These are phyloP conservation scores for Cryptococcus deneoformans DNA, from an alignment of 1,284 basidiomycete species.

Conservation along the genomic window DNA sequence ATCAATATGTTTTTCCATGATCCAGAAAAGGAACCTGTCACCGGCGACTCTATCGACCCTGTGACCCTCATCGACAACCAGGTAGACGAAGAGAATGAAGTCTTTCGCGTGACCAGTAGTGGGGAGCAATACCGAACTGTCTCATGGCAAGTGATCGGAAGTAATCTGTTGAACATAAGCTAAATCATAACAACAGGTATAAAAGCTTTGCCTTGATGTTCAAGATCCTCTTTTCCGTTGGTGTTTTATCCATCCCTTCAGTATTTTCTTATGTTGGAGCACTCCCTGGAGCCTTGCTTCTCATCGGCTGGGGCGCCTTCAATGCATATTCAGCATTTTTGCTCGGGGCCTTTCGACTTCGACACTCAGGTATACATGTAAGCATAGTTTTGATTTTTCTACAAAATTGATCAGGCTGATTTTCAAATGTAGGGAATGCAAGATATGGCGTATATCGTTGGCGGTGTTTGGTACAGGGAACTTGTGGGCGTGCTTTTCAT, in stretches of 20 bases:
- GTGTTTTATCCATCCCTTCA: constrained; percentile 31
- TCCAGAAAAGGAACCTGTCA: no score
- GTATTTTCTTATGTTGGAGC: constrained; percentile 23
- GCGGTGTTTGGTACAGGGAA: constrained; percentile 23
- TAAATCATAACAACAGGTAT: constrained; percentile 11
- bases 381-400: background rate
- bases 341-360: constrained; percentile 20
- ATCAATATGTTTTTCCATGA: no score
- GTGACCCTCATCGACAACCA: no score
- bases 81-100: constrained; percentile 15
- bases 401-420: constrained; percentile 1
- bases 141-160: background rate
- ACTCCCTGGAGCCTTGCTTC: constrained; percentile 26
- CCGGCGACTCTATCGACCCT: no score
- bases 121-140: constrained; percentile 31
- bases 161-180: constrained; percentile 9
- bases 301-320: constrained; percentile 27
- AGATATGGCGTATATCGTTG: constrained; percentile 27
- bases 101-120: constrained; percentile 29
- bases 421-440: constrained; percentile 22
- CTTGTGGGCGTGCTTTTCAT: constrained; percentile 26
- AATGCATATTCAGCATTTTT: constrained; percentile 24
- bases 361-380: constrained; percentile 13
- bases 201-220: constrained; percentile 20
- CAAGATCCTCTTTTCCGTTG: constrained; percentile 36